phyloP scores from a whole-genome alignment of 2,329 filamentous ascomycete genomes.

The Cryphonectria japonica region DNA sequence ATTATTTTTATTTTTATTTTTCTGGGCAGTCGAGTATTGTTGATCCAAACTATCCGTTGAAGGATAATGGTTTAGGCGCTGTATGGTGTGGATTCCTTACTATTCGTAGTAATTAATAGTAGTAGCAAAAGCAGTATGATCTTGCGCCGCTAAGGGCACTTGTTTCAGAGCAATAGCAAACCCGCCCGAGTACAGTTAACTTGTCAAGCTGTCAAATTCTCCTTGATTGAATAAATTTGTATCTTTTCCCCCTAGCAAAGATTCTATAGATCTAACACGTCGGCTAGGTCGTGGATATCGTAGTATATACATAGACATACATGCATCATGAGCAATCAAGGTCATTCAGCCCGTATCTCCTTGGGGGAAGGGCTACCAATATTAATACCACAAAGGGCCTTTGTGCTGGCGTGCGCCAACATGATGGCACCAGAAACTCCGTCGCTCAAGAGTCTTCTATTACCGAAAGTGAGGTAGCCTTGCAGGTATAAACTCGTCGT shows the following conservation, averaged over 20 bases:
- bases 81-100: too few relatives aligned
- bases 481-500: constrained; percentile 58
- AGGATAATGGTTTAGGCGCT: too few relatives aligned
- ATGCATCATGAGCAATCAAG: constrained; percentile 7
- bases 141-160: too few relatives aligned
- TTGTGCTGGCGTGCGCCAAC: background rate
- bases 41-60: too few relatives aligned
- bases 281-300: constrained; percentile 17
- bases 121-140: too few relatives aligned
- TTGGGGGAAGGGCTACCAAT: background rate
- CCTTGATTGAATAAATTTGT: background rate
- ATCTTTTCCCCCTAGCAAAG: background rate
- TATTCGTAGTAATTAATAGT: too few relatives aligned
- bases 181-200: too few relatives aligned
- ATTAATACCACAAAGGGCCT: background rate
- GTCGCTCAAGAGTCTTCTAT: background rate
- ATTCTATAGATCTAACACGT: background rate
- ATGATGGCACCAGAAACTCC: background rate
- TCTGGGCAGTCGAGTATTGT: too few relatives aligned
- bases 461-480: constrained; percentile 60
- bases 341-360: background rate
- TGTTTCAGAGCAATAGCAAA: too few relatives aligned
- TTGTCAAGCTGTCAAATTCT: too few relatives aligned
- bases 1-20: too few relatives aligned
- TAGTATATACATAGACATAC: background rate